These are phyloP conservation scores for Papilionanthe hybrid DNA, from an alignment of 116 monocot genomes.

Conservation along the genomic window DNA sequence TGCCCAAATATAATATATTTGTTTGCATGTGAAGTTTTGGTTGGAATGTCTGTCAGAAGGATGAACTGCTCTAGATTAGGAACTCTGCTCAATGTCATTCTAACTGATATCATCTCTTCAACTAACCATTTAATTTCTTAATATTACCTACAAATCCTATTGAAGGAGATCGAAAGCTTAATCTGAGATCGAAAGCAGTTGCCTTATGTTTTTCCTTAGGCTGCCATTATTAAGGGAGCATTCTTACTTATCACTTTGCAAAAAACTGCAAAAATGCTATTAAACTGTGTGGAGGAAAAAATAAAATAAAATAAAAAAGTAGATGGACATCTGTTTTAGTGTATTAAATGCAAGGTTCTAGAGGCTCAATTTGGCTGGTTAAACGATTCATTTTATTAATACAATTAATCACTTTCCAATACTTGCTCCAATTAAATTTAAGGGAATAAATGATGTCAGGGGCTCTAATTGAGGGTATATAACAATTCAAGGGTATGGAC, in stretches of 20 bases:
- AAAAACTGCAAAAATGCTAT: background rate
- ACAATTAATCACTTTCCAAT: too few relatives aligned
- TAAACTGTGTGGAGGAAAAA: background rate
- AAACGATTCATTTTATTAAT: too few relatives aligned
- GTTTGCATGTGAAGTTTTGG: slow-evolving; percentile 1
- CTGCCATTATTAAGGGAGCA: background rate
- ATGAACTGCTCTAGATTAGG: background rate
- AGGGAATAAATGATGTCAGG: too few relatives aligned
- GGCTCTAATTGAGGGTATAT: too few relatives aligned
- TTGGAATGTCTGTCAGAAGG: background rate
- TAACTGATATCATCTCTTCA: background rate
- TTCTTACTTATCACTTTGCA: background rate
- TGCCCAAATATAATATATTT: too few relatives aligned
- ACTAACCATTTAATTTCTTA: background rate
- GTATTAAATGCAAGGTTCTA: background rate
- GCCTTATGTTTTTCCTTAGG: background rate
- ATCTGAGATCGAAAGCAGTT: background rate
- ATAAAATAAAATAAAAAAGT: background rate
- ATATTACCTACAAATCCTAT: background rate
- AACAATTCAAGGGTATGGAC: too few relatives aligned
- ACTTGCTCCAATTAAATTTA: too few relatives aligned
- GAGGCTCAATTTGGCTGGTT: too few relatives aligned
- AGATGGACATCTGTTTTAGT: background rate
- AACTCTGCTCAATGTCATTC: background rate
- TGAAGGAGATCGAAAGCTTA: background rate